Evolutionary conservation across 352 stramenopile species (phyloP), one percentile per base, ranked within the genome.

Genomic region (Pythium rishiriense): DNA sequence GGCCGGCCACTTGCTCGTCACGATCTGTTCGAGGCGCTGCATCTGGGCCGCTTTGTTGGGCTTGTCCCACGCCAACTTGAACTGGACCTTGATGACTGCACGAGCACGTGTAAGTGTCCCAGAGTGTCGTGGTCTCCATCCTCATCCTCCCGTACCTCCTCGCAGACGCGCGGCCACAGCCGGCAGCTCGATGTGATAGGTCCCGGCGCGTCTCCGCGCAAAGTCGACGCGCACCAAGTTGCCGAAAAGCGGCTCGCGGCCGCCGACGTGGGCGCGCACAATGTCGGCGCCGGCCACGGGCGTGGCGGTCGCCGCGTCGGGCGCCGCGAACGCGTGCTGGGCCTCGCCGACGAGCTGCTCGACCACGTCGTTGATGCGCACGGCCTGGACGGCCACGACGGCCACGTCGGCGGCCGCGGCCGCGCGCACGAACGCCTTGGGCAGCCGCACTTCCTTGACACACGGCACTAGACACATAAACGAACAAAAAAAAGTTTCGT

Each of bases 221-320:
- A 75, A 64, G 52, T 87, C 77, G 0, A 93, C 39, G 3, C 84
- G 70, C 61, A 90, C 31, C n/a, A 90, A n/a, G 41, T 85, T 88
- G 26, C 75, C 78, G 49, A 86, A 93, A 21, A 93, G 62, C 37
- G 84, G 79, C 29, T 73, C 54, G 42, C 72, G 73, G 4, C 50
- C 70, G 35, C 74, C 70, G 21, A 64, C 46, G 39, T 51, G 68
- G 17, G 70, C 62, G 10, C 58, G 51, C 46, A 93, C 25, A 46
- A 93, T 43, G 14, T 88, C 70, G 29, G 80, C 79, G n/a, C 84
- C 84, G 0, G 47, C 58, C 47, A 83, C 58, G 4, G 56, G 49
- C 50, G 64, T 67, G 49, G 21, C 37, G 11, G 63, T 57, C 7
- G 14, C 17, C 22, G 41, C 61, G 6, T 48, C 51, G 7, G 77